Conservation (phyloP, 2,329 filamentous ascomycete species). For the Aspergillus ochraceoroseus region DNA sequence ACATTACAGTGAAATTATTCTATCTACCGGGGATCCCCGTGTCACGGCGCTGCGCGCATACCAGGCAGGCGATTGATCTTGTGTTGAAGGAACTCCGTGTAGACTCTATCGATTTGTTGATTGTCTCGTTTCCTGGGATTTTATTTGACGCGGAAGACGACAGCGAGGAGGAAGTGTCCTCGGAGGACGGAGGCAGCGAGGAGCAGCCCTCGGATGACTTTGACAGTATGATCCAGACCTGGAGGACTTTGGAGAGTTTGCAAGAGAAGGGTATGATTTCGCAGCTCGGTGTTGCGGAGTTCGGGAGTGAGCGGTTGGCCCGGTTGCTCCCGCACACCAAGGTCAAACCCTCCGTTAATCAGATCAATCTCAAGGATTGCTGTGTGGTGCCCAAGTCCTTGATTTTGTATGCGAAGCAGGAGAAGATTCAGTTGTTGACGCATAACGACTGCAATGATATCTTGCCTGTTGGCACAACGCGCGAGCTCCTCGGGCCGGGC, state of each 20-base stretch:
- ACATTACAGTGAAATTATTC: conserved; percentile 94
- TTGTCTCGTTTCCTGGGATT: conserved; percentile 88
- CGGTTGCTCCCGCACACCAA: conserved; percentile 67
- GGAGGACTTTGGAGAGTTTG: conserved; percentile 65
- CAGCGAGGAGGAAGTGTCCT: conserved; percentile 61
- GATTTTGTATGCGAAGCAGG: conserved; percentile 73
- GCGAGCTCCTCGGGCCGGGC: conserved; percentile 73
- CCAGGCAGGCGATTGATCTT: conserved; percentile 70
- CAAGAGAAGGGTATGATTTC: conserved; percentile 65
- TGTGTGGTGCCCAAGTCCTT: conserved; percentile 91
- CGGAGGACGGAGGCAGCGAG: conserved; percentile 33
- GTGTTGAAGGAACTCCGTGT: conserved; percentile 77
- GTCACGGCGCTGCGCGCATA: conserved; percentile 62
- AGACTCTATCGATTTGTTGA: conserved; percentile 73
- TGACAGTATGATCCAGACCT: conserved; percentile 63
- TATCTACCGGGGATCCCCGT: conserved; percentile 70
- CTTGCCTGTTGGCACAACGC: conserved; percentile 74
- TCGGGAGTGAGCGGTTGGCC: conserved; percentile 76
- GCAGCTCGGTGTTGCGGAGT: conserved; percentile 82
- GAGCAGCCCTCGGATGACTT: conserved; percentile 48
- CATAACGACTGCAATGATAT: conserved; percentile 94
- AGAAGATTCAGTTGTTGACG: conserved; percentile 80
- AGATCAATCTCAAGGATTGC: conserved; percentile 94
- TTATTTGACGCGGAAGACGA: conserved; percentile 91
- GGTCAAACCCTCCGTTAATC: conserved; percentile 76